Base-by-base conservation (phyloP, 768 basidiomycete species). In the Mycena amicta region DNA sequence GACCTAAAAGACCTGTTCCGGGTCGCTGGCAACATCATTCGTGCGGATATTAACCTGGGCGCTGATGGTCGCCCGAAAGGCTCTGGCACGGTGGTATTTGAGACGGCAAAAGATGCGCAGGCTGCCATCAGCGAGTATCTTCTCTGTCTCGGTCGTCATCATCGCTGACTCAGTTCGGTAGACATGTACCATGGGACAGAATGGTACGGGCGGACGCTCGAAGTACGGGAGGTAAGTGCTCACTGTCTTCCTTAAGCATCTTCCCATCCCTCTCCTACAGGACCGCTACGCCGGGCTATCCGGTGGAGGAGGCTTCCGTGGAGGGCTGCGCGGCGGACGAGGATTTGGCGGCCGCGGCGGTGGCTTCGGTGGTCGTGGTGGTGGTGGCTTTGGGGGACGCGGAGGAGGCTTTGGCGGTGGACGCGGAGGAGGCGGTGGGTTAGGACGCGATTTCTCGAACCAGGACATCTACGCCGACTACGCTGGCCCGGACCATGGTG, bases 1-100 rank as follows among this genome's bases (percentile, higher is more conserved):
- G 96, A 98, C 71, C 77, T 98, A 55, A 98, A 98, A 70, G 96
- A 98, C 72, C 78, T 98, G 27, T 98, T 98, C 88, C 88, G 96
- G 55, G 86, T 92, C 27, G 92, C 96, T 45, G 96, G 96, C 5
- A 92, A 93, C 69, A 95, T 99, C 65, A 86, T 98, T 62, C 87
- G 96, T 46, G 94, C 96, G 55, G 96, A 98, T 71, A 93, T 98
- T 62, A 95, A 95, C 65, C 90, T 96, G 56, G 93, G 92, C 58
- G 86, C 88, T 22, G 94, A 97, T 72, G 95, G 95, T 26, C 84
- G 88, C 13, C 95, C 96, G 16, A 96, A 97, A 71, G 96, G 96
- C 22, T 96, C 92, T 52, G 96, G 96, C n/a, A 97, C 94, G 0
- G 96, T 98, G 15, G 92, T 98, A 13, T 98, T 95, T 67, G 93